phyloP scores from a whole-genome alignment of 257 asterid genomes.

The Solanum corneliomulleri region DNA sequence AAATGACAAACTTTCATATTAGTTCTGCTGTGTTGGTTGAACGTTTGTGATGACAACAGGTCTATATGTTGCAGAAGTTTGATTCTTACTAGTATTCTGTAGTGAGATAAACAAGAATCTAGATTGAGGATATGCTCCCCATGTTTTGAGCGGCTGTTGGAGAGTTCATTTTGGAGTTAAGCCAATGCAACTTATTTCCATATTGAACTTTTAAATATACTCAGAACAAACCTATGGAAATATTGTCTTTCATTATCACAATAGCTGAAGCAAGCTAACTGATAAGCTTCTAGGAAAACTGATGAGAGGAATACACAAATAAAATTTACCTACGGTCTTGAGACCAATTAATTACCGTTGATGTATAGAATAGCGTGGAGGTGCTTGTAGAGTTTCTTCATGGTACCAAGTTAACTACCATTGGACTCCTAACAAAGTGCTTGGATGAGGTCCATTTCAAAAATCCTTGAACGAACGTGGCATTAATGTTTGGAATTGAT shows the following conservation, averaged over 20 bases:
- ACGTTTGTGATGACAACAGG: background rate
- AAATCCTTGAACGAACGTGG: conserved; percentile 8
- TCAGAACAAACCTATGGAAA: background rate
- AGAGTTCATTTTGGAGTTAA: background rate
- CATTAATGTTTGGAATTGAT: background rate
- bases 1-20: background rate
- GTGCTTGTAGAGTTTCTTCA: background rate
- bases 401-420: conserved; percentile 1
- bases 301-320: background rate
- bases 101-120: background rate
- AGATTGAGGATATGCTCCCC: background rate
- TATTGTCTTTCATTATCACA: background rate
- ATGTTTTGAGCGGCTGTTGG: background rate
- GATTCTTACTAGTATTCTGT: background rate
- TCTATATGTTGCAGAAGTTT: background rate
- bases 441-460: conserved; percentile 18
- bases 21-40: background rate
- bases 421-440: conserved; percentile 13
- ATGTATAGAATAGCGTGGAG: background rate
- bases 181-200: background rate
- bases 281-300: background rate
- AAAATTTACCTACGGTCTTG: background rate
- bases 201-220: background rate
- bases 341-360: background rate
- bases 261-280: background rate